A percentile compares a stretch with the other conserved stretches of the same genome.
Conservation (phyloP, 2,329 filamentous ascomycete species). For the Neonectria coccinea region DNA sequence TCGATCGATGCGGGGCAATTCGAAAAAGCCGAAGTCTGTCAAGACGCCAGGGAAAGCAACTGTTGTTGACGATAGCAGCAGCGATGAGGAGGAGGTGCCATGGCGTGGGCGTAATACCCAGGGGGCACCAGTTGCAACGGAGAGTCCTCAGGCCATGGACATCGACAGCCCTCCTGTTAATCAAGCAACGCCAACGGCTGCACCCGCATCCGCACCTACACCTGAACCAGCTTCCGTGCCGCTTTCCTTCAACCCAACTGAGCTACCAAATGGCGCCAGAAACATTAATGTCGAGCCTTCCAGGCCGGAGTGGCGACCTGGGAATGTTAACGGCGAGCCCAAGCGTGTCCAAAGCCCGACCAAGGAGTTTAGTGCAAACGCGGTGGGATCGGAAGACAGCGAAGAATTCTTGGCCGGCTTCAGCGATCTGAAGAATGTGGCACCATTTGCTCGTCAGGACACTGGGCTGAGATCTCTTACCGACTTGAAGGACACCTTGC, state of each 20-base stretch:
- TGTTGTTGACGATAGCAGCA: slow-evolving; percentile 61
- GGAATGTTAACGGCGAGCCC: slow-evolving; percentile 53
- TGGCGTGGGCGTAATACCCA: slow-evolving; percentile 52
- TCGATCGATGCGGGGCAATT: slow-evolving; percentile 57
- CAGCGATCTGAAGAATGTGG: slow-evolving; percentile 66
- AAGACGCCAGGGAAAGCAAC: slow-evolving; percentile 62
- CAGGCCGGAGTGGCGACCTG: slow-evolving; percentile 69
- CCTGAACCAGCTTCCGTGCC: slow-evolving; percentile 33
- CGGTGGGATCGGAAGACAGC: slow-evolving; percentile 65
- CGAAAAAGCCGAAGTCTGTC: slow-evolving; percentile 71
- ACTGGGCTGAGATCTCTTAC: slow-evolving; percentile 65
- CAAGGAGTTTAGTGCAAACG: slow-evolving; percentile 49
- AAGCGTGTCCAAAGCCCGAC: slow-evolving; percentile 36
- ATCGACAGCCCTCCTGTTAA: slow-evolving; percentile 66
- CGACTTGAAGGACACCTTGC: slow-evolving; percentile 67
- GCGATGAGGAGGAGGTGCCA: slow-evolving; percentile 54
- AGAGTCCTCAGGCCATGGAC: slow-evolving; percentile 72
- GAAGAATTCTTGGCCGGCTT: slow-evolving; percentile 67
- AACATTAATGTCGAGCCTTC: slow-evolving; percentile 70
- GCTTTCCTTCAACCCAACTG: slow-evolving; percentile 30
- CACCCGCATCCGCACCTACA: not conserved
- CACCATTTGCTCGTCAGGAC: slow-evolving; percentile 62
- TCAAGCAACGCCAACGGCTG: slow-evolving; percentile 32
- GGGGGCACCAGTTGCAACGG: slow-evolving; percentile 45
- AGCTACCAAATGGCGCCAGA: slow-evolving; percentile 51